Evolutionary conservation across 1,139 yeast species (phyloP).

Genomic region (Magnusiomyces magnusii): DNA sequence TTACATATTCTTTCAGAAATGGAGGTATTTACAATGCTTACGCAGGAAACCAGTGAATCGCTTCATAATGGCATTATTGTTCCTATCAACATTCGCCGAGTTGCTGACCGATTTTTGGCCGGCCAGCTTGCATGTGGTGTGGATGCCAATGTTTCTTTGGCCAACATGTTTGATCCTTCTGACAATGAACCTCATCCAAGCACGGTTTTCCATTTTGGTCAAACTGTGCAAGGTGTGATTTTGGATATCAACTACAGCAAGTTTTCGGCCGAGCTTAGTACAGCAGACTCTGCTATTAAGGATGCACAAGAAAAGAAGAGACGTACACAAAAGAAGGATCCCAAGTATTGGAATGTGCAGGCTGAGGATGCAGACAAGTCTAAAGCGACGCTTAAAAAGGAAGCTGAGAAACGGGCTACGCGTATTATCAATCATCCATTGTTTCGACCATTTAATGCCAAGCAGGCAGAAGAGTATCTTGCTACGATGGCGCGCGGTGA

Average conservation of each 20-base stretch:
- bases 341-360: slow-evolving; percentile 71
- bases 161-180: slow-evolving; percentile 54
- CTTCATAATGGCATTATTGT: slow-evolving; percentile 66
- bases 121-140: slow-evolving; percentile 72
- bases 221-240: slow-evolving; percentile 80
- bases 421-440: slow-evolving; percentile 88
- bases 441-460: slow-evolving; percentile 72
- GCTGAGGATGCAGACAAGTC: slow-evolving; percentile 62
- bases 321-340: slow-evolving; percentile 43
- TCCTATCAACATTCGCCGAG: slow-evolving; percentile 61
- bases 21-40: slow-evolving; percentile 80
- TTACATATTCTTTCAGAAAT: slow-evolving; percentile 58
- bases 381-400: slow-evolving; percentile 43
- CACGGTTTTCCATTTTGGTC: slow-evolving; percentile 53
- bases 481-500: slow-evolving; percentile 90
- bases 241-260: slow-evolving; percentile 59
- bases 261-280: slow-evolving; percentile 67
- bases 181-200: slow-evolving; percentile 35
- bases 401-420: slow-evolving; percentile 48
- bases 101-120: slow-evolving; percentile 42
- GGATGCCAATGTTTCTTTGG: slow-evolving; percentile 60
- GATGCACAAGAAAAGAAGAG: slow-evolving; percentile 43
- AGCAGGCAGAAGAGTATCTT: slow-evolving; percentile 87
- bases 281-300: slow-evolving; percentile 57
- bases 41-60: slow-evolving; percentile 73